These are phyloP conservation scores for Sicyos edulis DNA, from an alignment of 306 rosid species.

Conservation along the genomic window DNA sequence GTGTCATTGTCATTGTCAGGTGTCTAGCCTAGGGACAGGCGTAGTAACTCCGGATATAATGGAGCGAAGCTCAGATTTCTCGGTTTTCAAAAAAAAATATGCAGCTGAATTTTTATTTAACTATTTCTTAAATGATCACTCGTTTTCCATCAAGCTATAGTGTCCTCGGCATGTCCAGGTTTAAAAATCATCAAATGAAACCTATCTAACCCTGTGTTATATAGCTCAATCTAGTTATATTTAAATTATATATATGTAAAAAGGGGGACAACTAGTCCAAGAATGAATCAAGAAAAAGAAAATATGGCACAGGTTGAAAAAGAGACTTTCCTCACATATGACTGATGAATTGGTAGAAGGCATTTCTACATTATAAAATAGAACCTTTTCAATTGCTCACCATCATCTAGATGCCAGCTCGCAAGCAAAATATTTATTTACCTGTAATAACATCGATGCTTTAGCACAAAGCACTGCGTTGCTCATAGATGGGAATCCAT, in stretches of 20 bases:
- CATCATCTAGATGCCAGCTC: background rate
- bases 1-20: background rate
- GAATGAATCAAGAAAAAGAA: constrained; percentile 2
- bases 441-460: constrained; percentile 96
- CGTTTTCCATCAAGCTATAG: background rate
- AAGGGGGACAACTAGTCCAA: background rate
- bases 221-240: too few species aligned
- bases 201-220: background rate
- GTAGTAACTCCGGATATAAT: too few species aligned
- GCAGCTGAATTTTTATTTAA: too few species aligned
- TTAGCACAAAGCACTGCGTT: constrained; percentile 85
- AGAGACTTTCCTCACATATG: constrained; percentile 4
- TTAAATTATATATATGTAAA: too few species aligned
- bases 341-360: background rate
- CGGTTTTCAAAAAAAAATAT: too few species aligned
- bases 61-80: too few species aligned
- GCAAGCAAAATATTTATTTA: constrained; percentile 23
- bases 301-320: background rate
- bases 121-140: background rate
- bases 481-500: constrained; percentile 65
- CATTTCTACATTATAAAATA: background rate
- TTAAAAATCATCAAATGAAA: background rate
- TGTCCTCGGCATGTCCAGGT: background rate
- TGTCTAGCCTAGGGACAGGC: too few species aligned
- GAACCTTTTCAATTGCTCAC: background rate